A percentile compares a stretch with the other conserved stretches of the same genome.
These are phyloP conservation scores for Verticillium tricorpus DNA, from an alignment of 2,329 filamentous ascomycete species.

Conservation along the genomic window DNA sequence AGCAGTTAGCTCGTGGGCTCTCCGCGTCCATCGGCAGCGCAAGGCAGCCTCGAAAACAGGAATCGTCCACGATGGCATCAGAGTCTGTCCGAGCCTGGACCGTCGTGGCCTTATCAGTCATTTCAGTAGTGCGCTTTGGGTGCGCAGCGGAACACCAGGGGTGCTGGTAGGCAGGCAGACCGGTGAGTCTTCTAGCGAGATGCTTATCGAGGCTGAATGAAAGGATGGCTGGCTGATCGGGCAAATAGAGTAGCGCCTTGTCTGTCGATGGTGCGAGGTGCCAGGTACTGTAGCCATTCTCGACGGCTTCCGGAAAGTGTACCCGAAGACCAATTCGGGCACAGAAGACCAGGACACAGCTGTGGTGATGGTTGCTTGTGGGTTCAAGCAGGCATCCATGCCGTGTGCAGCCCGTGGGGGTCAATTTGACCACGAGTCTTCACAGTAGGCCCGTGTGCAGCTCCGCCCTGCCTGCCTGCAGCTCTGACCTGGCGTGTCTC, in stretches of 20 bases:
- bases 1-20: background rate
- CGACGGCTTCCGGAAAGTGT: background rate
- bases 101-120: background rate
- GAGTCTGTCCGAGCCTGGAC: background rate
- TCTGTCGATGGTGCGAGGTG: background rate
- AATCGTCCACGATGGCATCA: background rate
- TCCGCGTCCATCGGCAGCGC: background rate
- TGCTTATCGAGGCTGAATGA: background rate
- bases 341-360: background rate
- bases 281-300: background rate
- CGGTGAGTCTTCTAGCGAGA: background rate
- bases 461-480: background rate
- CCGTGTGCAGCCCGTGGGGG: background rate
- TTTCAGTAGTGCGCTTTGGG: background rate
- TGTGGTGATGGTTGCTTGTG: background rate
- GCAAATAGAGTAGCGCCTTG: background rate
- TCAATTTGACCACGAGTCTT: background rate
- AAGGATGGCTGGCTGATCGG: background rate
- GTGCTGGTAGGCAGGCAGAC: background rate
- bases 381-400: background rate
- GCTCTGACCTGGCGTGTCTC: background rate
- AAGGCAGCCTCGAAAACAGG: background rate
- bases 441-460: background rate
- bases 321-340: background rate
- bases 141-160: background rate